A percentile compares a stretch with the other conserved stretches of the same genome.
Evolutionary conservation across 2,329 filamentous ascomycete species (phyloP).

Genomic region (Hypoxylon sp.): DNA sequence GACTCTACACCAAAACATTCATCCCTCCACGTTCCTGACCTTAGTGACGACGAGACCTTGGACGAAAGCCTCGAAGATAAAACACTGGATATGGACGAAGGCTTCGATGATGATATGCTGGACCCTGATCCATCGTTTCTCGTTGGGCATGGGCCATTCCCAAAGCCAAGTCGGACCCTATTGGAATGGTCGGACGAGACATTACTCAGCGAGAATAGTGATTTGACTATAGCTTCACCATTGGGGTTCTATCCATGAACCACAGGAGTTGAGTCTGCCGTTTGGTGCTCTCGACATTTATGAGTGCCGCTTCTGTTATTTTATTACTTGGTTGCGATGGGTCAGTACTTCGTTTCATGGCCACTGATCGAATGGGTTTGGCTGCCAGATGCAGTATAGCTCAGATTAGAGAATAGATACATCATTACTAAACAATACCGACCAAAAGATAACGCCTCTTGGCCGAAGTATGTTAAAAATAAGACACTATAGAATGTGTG

Average conservation of each 20-base stretch:
- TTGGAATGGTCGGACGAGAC: slow-evolving; percentile 20
- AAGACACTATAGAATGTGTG: no score
- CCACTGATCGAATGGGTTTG: background rate
- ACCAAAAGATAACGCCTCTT: background rate
- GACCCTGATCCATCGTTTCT: background rate
- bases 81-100: slow-evolving; percentile 1
- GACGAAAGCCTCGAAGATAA: background rate
- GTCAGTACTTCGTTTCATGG: slow-evolving; percentile 23
- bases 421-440: slow-evolving; percentile 13
- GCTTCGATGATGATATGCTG: slow-evolving; percentile 2
- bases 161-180: background rate
- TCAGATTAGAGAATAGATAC: slow-evolving; percentile 19
- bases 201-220: slow-evolving; percentile 31
- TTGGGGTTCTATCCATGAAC: slow-evolving; percentile 38
- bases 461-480: background rate
- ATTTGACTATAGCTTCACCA: slow-evolving; percentile 41
- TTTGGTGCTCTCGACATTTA: background rate
- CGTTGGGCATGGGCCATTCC: background rate
- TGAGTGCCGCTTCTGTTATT: background rate
- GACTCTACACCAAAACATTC: background rate
- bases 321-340: slow-evolving; percentile 8
- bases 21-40: background rate
- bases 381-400: slow-evolving; percentile 17
- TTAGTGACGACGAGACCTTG: background rate
- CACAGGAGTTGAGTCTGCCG: background rate